These are phyloP conservation scores for Ottelia alismoides DNA, from an alignment of 106 monocot species.

Conservation along the genomic window DNA sequence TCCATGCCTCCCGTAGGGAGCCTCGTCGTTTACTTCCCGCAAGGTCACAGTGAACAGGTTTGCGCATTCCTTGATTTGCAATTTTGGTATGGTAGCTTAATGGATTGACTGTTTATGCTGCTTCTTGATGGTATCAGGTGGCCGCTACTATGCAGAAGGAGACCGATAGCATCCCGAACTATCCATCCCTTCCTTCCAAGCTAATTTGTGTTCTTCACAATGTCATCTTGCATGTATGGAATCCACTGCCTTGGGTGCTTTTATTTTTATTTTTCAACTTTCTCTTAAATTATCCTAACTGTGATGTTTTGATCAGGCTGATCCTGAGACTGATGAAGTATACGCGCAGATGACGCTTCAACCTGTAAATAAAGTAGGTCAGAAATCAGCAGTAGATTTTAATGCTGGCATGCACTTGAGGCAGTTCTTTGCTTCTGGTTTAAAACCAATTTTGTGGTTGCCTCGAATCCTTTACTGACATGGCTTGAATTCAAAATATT, in stretches of 20 bases:
- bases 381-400: constrained; percentile 8
- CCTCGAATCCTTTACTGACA: too few species aligned
- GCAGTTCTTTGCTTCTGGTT: too few species aligned
- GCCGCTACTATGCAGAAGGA: constrained; percentile 86
- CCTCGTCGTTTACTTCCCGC: constrained; percentile 87
- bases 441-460: too few species aligned
- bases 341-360: constrained; percentile 95
- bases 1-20: constrained; percentile 70
- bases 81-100: too few species aligned
- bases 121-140: too few species aligned
- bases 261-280: too few species aligned
- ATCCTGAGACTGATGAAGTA: constrained; percentile 89
- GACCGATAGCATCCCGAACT: constrained; percentile 56
- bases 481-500: too few species aligned
- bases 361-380: constrained; percentile 88
- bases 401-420: too few species aligned
- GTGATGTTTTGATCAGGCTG: constrained; percentile 59
- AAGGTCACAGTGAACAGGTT: constrained; percentile 92
- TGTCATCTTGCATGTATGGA: constrained; percentile 57
- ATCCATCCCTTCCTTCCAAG: constrained; percentile 75
- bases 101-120: too few species aligned
- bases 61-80: background rate
- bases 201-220: constrained; percentile 71
- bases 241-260: too few species aligned
- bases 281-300: too few species aligned